Evolutionary conservation across 2,329 filamentous ascomycete genomes (phyloP).

Genomic region (Endoconidiophora laricicola): DNA sequence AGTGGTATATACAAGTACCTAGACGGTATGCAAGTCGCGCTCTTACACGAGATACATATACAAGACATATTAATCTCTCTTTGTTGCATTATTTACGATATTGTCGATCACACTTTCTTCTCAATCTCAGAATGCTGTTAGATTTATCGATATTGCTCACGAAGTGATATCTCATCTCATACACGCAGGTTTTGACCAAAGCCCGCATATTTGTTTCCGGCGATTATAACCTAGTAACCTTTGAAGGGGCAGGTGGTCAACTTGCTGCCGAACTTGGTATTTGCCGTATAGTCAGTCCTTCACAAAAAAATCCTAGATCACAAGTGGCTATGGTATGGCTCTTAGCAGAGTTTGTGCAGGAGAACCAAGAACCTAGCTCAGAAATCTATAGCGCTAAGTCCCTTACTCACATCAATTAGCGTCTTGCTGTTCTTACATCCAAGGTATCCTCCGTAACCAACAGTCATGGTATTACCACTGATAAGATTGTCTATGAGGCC

Average conservation of each 20-base stretch:
- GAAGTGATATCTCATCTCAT: too few relatives aligned
- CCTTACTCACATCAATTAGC: background rate
- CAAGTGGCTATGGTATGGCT: conserved; percentile 86
- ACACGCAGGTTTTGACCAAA: too few relatives aligned
- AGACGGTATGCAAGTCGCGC: too few relatives aligned
- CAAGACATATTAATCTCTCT: too few relatives aligned
- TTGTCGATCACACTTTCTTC: too few relatives aligned
- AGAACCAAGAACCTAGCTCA: conserved; percentile 63
- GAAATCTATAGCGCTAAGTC: conserved; percentile 27
- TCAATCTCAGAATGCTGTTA: too few relatives aligned
- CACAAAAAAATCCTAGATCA: conserved; percentile 76
- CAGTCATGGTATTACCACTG: conserved; percentile 63
- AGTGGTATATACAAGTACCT: too few relatives aligned
- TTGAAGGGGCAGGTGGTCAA: conserved; percentile 81
- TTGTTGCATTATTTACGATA: too few relatives aligned
- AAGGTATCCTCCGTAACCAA: conserved; percentile 23
- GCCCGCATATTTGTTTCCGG: too few relatives aligned
- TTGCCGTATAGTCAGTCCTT: conserved; percentile 30
- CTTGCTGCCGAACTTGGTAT: conserved; percentile 66
- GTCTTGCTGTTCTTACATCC: conserved; percentile 18
- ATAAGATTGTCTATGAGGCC: conserved; percentile 69
- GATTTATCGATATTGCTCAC: too few relatives aligned
- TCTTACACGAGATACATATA: too few relatives aligned
- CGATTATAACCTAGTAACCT: conserved; percentile 53
- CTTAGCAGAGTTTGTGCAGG: conserved; percentile 80